phyloP scores from a whole-genome alignment of 2,329 filamentous ascomycete species.

The Chalara sp. region DNA sequence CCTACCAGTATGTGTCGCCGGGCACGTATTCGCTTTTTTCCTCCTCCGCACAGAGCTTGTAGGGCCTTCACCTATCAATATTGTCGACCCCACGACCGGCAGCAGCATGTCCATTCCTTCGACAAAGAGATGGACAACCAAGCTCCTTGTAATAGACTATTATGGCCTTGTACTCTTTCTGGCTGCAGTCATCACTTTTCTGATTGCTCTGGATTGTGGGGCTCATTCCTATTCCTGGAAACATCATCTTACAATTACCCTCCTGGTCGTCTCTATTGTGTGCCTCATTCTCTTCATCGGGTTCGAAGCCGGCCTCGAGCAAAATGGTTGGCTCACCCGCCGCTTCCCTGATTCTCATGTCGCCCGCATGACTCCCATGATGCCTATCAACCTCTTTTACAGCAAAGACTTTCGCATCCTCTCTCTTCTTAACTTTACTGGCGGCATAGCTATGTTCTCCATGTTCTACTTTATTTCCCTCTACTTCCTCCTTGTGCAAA shows the following conservation, averaged over 20 bases:
- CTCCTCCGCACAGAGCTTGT: background rate
- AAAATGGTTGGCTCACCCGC: too few species aligned
- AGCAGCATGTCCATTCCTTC: too few species aligned
- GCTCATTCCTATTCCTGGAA: too few species aligned
- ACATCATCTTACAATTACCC: too few species aligned
- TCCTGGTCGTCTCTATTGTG: constrained; percentile 19
- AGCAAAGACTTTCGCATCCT: constrained; percentile 50
- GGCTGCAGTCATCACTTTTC: background rate
- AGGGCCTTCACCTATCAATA: too few species aligned
- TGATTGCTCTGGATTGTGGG: too few species aligned
- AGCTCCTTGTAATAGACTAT: background rate
- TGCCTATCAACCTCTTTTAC: constrained; percentile 38
- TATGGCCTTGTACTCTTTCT: constrained; percentile 11
- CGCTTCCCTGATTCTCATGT: too few species aligned
- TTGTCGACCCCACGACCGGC: too few species aligned
- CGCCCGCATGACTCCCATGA: constrained; percentile 36
- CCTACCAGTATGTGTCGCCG: background rate
- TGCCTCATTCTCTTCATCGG: constrained; percentile 37
- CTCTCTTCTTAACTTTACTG: constrained; percentile 50
- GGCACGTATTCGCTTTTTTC: background rate
- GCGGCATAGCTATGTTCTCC: constrained; percentile 42
- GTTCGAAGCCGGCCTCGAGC: constrained; percentile 35
- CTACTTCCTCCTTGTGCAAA: background rate
- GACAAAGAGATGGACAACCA: background rate
- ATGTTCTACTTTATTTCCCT: background rate